Conservation (phyloP, 768 basidiomycete genomes). For the Cyathus striatus region DNA sequence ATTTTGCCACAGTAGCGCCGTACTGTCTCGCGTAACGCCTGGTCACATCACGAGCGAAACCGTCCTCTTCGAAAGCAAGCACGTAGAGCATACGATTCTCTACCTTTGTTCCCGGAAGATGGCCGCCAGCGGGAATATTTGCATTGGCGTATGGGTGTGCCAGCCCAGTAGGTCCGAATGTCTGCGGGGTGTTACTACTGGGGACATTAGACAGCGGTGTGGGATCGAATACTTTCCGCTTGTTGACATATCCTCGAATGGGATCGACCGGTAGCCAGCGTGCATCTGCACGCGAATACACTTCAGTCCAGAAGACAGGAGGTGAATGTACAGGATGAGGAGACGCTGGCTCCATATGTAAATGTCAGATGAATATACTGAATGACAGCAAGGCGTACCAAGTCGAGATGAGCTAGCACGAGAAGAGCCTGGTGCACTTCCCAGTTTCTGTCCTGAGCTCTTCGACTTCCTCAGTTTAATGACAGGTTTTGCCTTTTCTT, state of each 20-base stretch:
- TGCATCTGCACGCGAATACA: constrained; percentile 87
- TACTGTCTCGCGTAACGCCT: constrained; percentile 82
- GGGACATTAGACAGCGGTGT: constrained; percentile 23
- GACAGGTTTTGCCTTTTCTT: constrained; percentile 49
- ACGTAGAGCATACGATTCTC: constrained; percentile 94
- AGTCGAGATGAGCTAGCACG: constrained; percentile 10
- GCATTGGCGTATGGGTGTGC: constrained; percentile 13
- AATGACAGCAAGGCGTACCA: constrained; percentile 13
- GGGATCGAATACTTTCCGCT: constrained; percentile 78
- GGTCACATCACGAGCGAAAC: constrained; percentile 88
- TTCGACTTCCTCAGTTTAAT: constrained; percentile 56
- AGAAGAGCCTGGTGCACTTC: constrained; percentile 17
- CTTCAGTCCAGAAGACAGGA: constrained; percentile 96
- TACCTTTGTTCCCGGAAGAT: constrained; percentile 22
- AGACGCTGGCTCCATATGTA: constrained; percentile 15
- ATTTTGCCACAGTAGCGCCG: constrained; percentile 73
- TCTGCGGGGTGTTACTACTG: constrained; percentile 3
- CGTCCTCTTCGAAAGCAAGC: constrained; percentile 91
- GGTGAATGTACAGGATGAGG: constrained; percentile 61
- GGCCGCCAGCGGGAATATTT: constrained; percentile 7
- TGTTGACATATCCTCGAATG: constrained; percentile 73
- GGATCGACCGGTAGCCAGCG: constrained; percentile 95
- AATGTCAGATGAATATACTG: constrained; percentile 1
- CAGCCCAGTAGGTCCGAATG: constrained; percentile 7
- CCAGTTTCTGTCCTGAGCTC: constrained; percentile 40